Conservation (phyloP, 495 filamentous ascomycete genomes). For the Cairneyella variabilis region DNA sequence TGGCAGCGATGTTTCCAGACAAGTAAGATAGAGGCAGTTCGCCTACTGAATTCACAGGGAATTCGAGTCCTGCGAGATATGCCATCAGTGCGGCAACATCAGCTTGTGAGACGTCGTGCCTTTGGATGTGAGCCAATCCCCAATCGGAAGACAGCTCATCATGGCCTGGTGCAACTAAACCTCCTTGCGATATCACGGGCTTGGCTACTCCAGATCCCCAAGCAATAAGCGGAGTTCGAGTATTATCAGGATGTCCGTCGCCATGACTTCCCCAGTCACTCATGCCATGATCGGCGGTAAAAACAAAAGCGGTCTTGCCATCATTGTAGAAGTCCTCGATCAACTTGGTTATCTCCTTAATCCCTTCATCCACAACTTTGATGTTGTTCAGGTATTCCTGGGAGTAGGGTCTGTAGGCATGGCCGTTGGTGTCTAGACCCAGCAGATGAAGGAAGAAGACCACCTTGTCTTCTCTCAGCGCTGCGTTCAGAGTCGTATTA, state of each 20-base stretch:
- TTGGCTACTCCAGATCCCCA: conserved; percentile 93
- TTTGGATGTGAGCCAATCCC: conserved; percentile 71
- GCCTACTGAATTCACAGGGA: conserved; percentile 94
- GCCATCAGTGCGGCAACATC: conserved; percentile 97
- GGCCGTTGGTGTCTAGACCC: conserved; percentile 92
- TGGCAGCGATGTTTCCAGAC: conserved; percentile 62
- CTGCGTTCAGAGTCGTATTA: conserved; percentile 71
- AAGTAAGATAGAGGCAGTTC: conserved; percentile 85
- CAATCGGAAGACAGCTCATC: conserved; percentile 92
- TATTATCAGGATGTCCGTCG: conserved; percentile 97
- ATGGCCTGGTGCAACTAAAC: conserved; percentile 69
- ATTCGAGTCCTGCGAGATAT: conserved; percentile 85
- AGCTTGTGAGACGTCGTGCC: conserved; percentile 91
- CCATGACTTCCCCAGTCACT: conserved; percentile 98
- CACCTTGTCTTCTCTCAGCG: conserved; percentile 75
- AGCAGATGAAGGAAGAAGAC: conserved; percentile 97
- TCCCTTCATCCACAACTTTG: conserved; percentile 86
- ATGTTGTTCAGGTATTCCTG: conserved; percentile 94
- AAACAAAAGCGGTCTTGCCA: conserved; percentile 88
- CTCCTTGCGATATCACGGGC: conserved; percentile 53
- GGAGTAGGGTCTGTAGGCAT: conserved; percentile 85
- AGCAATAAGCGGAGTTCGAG: conserved; percentile 84
- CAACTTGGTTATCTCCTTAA: conserved; percentile 74
- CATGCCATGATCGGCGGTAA: conserved; percentile 99
- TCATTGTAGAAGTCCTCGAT: conserved; percentile 92